Conservation (phyloP, 192 early-diverging fungal species). For the Podila epigama region DNA sequence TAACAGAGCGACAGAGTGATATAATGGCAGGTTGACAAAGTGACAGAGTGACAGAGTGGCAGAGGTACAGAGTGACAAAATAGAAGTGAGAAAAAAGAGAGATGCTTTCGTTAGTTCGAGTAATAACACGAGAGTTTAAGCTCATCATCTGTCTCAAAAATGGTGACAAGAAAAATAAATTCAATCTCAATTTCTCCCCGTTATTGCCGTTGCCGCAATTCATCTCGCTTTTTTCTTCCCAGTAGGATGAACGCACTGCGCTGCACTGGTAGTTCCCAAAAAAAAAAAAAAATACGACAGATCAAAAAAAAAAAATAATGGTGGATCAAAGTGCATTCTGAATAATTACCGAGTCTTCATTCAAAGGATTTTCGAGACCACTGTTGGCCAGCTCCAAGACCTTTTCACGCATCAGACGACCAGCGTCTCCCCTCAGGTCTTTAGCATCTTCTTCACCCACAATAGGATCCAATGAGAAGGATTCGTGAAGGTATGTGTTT, state of each 20-base stretch:
- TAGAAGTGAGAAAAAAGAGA: too few relatives aligned
- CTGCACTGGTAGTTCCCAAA: neutral
- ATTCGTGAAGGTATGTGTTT: slow-evolving; percentile 75
- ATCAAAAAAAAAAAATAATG: neutral
- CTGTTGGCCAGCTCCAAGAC: slow-evolving; percentile 85
- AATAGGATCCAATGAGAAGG: slow-evolving; percentile 89
- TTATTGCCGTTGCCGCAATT: too few relatives aligned
- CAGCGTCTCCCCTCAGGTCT: slow-evolving; percentile 79
- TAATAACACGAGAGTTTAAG: too few relatives aligned
- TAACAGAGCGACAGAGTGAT: too few relatives aligned
- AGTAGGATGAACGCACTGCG: too few relatives aligned
- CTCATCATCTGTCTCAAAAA: neutral
- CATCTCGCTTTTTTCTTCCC: neutral
- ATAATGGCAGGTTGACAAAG: too few relatives aligned
- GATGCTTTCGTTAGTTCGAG: too few relatives aligned
- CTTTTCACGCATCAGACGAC: slow-evolving; percentile 70
- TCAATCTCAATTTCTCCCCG: slow-evolving; percentile 11
- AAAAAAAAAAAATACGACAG: slow-evolving; percentile 1
- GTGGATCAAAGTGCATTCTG: neutral
- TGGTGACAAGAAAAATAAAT: neutral
- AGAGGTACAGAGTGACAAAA: neutral
- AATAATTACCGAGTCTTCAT: slow-evolving; percentile 79
- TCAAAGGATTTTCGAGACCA: slow-evolving; percentile 61
- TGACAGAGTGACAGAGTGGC: slow-evolving; percentile 17
- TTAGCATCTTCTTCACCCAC: slow-evolving; percentile 96